phyloP scores from a whole-genome alignment of 1,284 basidiomycete genomes.

The Austroboletus niveus region DNA sequence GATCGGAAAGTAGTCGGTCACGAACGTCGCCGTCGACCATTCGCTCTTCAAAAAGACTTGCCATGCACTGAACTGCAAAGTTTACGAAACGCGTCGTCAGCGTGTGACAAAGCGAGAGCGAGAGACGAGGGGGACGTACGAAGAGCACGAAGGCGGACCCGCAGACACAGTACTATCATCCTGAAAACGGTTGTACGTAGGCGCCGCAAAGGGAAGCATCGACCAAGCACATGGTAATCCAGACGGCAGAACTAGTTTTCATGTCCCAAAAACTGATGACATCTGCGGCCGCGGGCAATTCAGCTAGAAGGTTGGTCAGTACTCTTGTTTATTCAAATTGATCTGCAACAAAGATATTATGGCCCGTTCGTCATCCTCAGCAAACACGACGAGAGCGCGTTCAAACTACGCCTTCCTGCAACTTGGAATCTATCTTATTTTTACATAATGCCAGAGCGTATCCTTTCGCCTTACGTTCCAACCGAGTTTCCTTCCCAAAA shows the following conservation, averaged over 20 bases:
- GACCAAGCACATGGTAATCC: conserved; percentile 63
- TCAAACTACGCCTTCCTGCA: too few relatives aligned
- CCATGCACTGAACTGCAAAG: conserved; percentile 39
- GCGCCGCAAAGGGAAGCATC: conserved; percentile 49
- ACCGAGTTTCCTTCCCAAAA: too few relatives aligned
- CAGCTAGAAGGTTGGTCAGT: conserved; percentile 37
- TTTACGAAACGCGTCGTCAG: too few relatives aligned
- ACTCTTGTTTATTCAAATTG: not conserved
- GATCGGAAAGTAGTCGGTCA: conserved; percentile 61
- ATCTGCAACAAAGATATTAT: too few relatives aligned
- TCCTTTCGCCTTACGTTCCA: too few relatives aligned
- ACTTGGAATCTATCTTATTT: too few relatives aligned
- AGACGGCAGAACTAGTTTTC: conserved; percentile 53
- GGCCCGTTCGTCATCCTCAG: too few relatives aligned
- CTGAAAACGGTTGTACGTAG: conserved; percentile 46
- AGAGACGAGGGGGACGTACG: conserved; percentile 25
- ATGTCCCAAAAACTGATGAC: conserved; percentile 61
- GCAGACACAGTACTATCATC: conserved; percentile 41
- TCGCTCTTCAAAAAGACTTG: conserved; percentile 42
- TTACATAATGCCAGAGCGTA: too few relatives aligned
- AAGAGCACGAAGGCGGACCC: conserved; percentile 39
- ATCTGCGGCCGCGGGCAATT: conserved; percentile 62
- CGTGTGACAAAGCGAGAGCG: not conserved
- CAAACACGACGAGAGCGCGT: too few relatives aligned
- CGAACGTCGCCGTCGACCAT: conserved; percentile 37